phyloP scores from a whole-genome alignment of 805 yeast genomes.

The Saturnispora silvae region DNA sequence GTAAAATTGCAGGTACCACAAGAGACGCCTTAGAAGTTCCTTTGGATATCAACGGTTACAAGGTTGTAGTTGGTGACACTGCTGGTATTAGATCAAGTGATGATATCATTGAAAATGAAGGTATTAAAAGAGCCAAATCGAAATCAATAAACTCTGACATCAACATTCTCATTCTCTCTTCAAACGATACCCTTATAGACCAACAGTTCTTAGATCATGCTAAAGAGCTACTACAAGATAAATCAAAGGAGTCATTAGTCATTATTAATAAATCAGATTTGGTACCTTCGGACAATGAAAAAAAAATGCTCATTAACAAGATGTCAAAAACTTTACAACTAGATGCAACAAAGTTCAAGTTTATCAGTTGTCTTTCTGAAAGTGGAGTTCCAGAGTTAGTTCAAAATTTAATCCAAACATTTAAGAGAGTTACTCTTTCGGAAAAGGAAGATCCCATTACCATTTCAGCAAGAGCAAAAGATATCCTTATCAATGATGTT shows the following conservation, averaged over 20 bases:
- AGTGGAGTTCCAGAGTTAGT: conserved; percentile 45
- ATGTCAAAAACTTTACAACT: conserved; percentile 21
- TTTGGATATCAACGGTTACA: conserved; percentile 72
- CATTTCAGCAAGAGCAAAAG: conserved; percentile 67
- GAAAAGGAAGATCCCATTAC: conserved; percentile 54
- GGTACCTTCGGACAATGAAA: conserved; percentile 8
- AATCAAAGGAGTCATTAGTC: conserved; percentile 24
- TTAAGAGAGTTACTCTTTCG: conserved; percentile 39
- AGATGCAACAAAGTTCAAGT: conserved; percentile 16
- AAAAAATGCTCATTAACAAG: conserved; percentile 15
- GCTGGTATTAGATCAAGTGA: conserved; percentile 68
- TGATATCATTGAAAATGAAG: conserved; percentile 46
- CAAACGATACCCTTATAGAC: conserved; percentile 24
- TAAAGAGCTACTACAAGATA: conserved; percentile 15
- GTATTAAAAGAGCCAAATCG: conserved; percentile 65
- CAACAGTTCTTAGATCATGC: conserved; percentile 33
- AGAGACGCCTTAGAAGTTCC: conserved; percentile 80
- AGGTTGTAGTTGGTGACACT: conserved; percentile 79
- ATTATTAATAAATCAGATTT: conserved; percentile 57
- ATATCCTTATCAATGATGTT: conserved; percentile 66
- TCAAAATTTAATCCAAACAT: conserved; percentile 30
- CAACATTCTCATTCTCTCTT: conserved; percentile 53
- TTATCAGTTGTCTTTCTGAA: conserved; percentile 50
- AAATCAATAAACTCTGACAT: conserved; percentile 56
- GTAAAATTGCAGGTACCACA: conserved; percentile 88